Base-by-base conservation (phyloP, 352 stramenopile species). In the Phytophthora rubi region DNA sequence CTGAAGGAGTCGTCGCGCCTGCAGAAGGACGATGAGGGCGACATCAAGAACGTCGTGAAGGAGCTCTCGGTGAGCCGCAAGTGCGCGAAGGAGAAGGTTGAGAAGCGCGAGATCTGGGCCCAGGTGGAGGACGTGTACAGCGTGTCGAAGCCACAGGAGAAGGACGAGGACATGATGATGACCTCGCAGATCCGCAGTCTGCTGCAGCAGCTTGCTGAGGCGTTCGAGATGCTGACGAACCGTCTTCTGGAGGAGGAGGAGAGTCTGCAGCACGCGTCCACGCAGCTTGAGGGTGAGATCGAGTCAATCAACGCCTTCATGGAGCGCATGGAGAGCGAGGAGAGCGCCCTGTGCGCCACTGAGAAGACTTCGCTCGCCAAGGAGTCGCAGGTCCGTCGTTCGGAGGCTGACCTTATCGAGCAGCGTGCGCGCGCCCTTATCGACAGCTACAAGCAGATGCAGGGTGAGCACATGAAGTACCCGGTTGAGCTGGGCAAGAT, bases 111-210 rank as follows among this genome's bases (percentile, higher is more conserved):
- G 37, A 82, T 96, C 52, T 96, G 89, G 89, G 87, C 86, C 0
- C 78, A 93, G 69, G 80, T 96, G 10, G 87, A 96, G 65, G 82
- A 94, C 58, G 89, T 96, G 48, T 96, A 96, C 79, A 89, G 76
- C 53, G 73, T 92, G 12, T 78, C 81, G 10, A 95, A 94, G 78
- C 53, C 84, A 18, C 89, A 96, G 73, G 89, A 95, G 76, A 95
- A 96, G 83, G 89, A 96, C 54, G 87, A 96, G 73, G 89, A 96
- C 73, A 95, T 96, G 89, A 96, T 96, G 89, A 96, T 96, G 89
- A 96, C 89, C 49, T 94, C 85, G 39, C 89, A 96, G 75, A 96
- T 96, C 73, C 89, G 89, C 56, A 91, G 86, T 28, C 67, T 96
- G 55, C 75, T 96, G 32, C 87, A 93, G 72, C 89, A 96, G 74